A percentile compares a stretch with the other conserved stretches of the same genome.
phyloP scores from a whole-genome alignment of 2,329 filamentous ascomycete species.

The Colletotrichum eleusines region DNA sequence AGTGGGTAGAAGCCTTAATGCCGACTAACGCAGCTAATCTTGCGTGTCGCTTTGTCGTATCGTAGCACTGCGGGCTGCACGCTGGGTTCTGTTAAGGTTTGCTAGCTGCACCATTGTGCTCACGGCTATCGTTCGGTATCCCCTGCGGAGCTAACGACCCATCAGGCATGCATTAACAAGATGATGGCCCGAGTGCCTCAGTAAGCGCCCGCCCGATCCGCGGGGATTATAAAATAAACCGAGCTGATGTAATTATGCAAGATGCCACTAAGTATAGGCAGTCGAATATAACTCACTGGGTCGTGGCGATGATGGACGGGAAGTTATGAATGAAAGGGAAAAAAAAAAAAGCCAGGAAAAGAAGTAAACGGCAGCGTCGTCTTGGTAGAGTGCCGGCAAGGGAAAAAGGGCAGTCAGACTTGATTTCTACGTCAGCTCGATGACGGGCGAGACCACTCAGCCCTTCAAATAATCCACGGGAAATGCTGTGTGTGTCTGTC shows the following conservation, averaged over 20 bases:
- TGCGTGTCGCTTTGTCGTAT: background rate
- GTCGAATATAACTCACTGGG: background rate
- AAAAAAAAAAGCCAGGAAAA: background rate
- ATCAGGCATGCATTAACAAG: conserved; percentile 12
- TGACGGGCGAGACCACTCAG: background rate
- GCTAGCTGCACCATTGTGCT: conserved; percentile 14
- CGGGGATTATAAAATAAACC: background rate
- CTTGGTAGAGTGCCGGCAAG: background rate
- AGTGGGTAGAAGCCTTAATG: conserved; percentile 8
- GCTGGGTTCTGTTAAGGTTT: conserved; percentile 15
- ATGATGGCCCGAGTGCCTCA: background rate
- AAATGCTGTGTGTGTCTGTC: background rate
- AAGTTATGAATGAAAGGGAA: background rate
- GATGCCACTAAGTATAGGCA: background rate
- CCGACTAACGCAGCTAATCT: conserved; percentile 35
- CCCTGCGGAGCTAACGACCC: background rate
- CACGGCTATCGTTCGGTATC: background rate
- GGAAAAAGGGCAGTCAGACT: background rate
- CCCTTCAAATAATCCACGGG: background rate
- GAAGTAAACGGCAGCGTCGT: background rate
- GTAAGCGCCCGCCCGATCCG: background rate
- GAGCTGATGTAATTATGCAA: background rate
- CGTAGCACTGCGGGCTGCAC: background rate
- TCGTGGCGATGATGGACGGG: background rate
- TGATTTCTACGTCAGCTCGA: background rate